These are phyloP conservation scores for Paragyromitra xinjiangensis DNA, from an alignment of 495 filamentous ascomycete genomes.

Conservation along the genomic window DNA sequence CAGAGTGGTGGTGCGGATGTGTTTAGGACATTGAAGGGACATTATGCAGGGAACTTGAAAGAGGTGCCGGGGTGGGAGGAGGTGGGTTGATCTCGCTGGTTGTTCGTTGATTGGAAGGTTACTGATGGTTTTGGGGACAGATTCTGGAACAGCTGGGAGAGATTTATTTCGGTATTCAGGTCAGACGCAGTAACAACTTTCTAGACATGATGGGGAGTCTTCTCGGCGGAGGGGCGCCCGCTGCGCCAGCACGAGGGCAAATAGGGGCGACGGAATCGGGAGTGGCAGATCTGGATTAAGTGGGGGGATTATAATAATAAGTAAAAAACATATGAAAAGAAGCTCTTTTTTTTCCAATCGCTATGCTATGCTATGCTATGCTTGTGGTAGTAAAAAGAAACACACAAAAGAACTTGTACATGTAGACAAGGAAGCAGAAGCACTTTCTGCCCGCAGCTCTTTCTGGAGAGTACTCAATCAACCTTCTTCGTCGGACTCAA, in stretches of 20 bases:
- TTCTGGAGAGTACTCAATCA: slow-evolving; percentile 25
- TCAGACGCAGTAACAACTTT: slow-evolving; percentile 84
- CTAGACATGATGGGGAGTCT: slow-evolving; percentile 98
- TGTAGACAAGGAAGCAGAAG: slow-evolving; percentile 15
- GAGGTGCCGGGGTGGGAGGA: slow-evolving; percentile 84
- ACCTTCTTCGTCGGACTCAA: slow-evolving; percentile 73
- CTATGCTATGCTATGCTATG: slow-evolving; percentile 33
- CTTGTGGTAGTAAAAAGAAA: background rate
- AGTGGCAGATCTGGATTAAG: slow-evolving; percentile 46
- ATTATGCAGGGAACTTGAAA: slow-evolving; percentile 79
- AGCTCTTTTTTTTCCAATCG: slow-evolving; percentile 5
- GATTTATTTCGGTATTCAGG: slow-evolving; percentile 96
- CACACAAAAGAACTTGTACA: slow-evolving; percentile 33
- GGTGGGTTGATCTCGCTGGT: slow-evolving; percentile 16
- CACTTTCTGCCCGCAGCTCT: slow-evolving; percentile 7
- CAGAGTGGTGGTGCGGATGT: slow-evolving; percentile 81
- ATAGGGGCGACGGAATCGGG: slow-evolving; percentile 33
- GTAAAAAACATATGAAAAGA: background rate
- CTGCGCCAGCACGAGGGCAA: slow-evolving; percentile 27
- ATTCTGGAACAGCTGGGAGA: slow-evolving; percentile 86
- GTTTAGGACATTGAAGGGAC: slow-evolving; percentile 81
- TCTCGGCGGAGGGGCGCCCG: slow-evolving; percentile 73
- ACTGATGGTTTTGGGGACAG: slow-evolving; percentile 36
- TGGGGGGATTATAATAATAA: slow-evolving; percentile 28
- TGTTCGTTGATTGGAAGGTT: background rate